phyloP scores from a whole-genome alignment of 805 yeast genomes.

The Saccharomycopsis fibuligera region DNA sequence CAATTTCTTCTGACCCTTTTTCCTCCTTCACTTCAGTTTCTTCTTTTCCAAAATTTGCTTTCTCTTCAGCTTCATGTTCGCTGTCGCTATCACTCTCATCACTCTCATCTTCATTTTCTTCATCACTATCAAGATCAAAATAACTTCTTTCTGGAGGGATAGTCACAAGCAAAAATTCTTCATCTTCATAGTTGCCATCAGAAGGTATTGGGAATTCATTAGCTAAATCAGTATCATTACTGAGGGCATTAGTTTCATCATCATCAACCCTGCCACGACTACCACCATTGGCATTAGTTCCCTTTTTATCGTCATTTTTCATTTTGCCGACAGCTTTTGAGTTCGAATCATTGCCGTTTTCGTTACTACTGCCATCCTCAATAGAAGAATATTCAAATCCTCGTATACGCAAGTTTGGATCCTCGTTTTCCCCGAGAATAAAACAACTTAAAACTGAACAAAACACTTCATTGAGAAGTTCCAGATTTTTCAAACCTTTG shows the following conservation, averaged over 20 bases:
- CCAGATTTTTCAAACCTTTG: conserved; percentile 42
- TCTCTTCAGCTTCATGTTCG: conserved; percentile 17
- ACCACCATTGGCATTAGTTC: conserved; percentile 23
- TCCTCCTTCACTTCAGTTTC: conserved; percentile 3
- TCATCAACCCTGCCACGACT: conserved; percentile 30
- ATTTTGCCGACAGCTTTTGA: conserved; percentile 23
- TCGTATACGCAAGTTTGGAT: conserved; percentile 23
- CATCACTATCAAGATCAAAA: conserved; percentile 7
- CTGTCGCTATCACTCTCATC: conserved; percentile 9
- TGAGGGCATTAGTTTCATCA: not conserved
- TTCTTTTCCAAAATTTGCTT: conserved; percentile 12
- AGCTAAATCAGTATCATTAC: not conserved
- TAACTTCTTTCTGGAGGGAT: conserved; percentile 10
- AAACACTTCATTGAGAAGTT: conserved; percentile 58
- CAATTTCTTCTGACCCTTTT: conserved; percentile 14
- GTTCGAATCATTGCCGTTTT: conserved; percentile 21
- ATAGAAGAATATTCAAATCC: conserved; percentile 25
- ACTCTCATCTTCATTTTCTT: conserved; percentile 7
- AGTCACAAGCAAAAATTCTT: conserved; percentile 17
- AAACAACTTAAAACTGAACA: conserved; percentile 56
- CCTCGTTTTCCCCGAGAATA: conserved; percentile 39
- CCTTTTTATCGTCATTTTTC: conserved; percentile 21
- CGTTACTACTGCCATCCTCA: conserved; percentile 20
- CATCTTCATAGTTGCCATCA: conserved; percentile 16
- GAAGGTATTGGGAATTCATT: conserved; percentile 16